A percentile compares a stretch with the other conserved stretches of the same genome.
Evolutionary conservation across 345 rosid genomes (phyloP).

Genomic region (Melaleuca quinquenervia): DNA sequence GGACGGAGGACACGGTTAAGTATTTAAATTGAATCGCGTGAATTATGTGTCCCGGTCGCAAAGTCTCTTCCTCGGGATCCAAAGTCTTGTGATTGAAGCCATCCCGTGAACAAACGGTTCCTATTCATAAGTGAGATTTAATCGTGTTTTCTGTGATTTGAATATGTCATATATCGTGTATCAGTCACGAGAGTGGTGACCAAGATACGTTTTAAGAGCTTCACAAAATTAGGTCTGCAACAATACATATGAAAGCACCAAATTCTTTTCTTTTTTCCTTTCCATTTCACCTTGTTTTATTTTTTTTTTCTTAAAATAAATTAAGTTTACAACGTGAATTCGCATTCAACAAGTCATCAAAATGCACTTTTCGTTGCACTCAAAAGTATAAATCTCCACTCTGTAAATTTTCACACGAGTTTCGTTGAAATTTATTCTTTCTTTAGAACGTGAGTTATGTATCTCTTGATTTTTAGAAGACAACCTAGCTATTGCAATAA

Average conservation of each 20-base stretch:
- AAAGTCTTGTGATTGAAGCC: not conserved
- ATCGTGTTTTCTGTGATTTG: not conserved
- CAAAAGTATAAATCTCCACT: not conserved
- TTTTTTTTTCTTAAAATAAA: no score
- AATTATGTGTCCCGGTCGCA: not conserved
- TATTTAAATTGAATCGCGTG: rapidly evolving
- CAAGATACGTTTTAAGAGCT: no score
- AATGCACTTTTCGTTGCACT: not conserved
- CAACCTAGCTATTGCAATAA: not conserved
- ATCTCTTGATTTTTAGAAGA: not conserved
- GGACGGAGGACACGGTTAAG: not conserved
- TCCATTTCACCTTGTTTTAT: no score
- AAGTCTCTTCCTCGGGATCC: not conserved
- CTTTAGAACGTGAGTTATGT: not conserved
- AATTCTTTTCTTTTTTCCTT: no score
- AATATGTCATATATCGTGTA: not conserved
- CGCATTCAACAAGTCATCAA: not conserved
- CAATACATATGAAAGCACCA: no score
- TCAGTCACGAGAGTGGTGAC: not conserved
- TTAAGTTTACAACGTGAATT: not conserved
- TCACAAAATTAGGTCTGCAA: no score
- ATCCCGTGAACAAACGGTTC: not conserved
- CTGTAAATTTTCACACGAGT: not conserved
- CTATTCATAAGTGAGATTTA: not conserved
- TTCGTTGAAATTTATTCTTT: not conserved